Percentiles rank a stretch among this genome's conserved stretches.
phyloP scores from a whole-genome alignment of 2,329 filamentous ascomycete genomes.

The Trichocomaceae sp. region DNA sequence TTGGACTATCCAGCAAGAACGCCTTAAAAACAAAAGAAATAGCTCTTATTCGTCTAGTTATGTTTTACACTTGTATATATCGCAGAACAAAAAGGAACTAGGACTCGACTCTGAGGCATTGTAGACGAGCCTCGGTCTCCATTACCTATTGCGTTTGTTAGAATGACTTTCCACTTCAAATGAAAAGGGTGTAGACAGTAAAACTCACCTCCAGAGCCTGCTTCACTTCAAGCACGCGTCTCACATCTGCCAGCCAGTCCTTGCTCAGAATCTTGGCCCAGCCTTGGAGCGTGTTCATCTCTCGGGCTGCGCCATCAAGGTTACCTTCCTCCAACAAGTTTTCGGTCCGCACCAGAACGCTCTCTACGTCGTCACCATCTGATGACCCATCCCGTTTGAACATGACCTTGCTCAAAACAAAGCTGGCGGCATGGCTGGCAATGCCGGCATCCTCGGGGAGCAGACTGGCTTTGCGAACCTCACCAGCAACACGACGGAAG shows the following conservation, averaged over 20 bases:
- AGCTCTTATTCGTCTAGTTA: conserved; percentile 37
- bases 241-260: conserved; percentile 87
- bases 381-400: conserved; percentile 90
- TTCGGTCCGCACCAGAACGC: conserved; percentile 82
- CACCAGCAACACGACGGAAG: conserved; percentile 83
- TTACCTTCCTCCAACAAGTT: conserved; percentile 87
- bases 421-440: conserved; percentile 85
- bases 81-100: conserved; percentile 4
- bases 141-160: conserved; percentile 59
- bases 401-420: conserved; percentile 84
- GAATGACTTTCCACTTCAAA: background rate
- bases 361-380: conserved; percentile 84
- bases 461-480: conserved; percentile 90
- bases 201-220: conserved; percentile 89
- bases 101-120: conserved; percentile 76
- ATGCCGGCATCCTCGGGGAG: conserved; percentile 91
- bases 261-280: conserved; percentile 94
- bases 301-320: conserved; percentile 80
- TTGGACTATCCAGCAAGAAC: background rate
- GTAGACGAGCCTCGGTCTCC: conserved; percentile 79
- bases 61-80: conserved; percentile 33
- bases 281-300: conserved; percentile 87
- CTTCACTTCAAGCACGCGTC: conserved; percentile 87
- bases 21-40: conserved; percentile 18
- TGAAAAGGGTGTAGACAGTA: background rate